A percentile compares a stretch with the other conserved stretches of the same genome.
Conservation (phyloP, 73 alveolate genomes). For the Tetrahymena borealis region DNA sequence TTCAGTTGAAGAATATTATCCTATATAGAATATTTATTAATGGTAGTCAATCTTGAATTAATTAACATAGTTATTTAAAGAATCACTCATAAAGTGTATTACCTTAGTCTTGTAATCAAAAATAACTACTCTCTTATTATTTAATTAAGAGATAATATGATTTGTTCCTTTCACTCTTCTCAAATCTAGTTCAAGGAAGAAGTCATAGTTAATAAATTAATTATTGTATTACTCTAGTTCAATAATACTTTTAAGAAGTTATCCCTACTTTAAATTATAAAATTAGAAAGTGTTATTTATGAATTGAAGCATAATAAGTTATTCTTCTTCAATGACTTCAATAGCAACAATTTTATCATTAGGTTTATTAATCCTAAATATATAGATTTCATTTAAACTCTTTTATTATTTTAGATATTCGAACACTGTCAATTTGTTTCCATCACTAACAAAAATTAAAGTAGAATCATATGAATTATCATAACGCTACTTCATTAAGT, state of each 20-base stretch:
- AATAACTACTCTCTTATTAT: not conserved
- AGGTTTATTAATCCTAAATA: not conserved
- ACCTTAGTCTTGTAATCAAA: not conserved
- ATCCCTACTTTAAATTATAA: not conserved
- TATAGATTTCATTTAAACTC: not conserved
- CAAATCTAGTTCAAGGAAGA: not conserved
- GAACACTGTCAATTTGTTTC: not conserved
- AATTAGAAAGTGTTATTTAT: not conserved
- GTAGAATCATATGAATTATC: not conserved
- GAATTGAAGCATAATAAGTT: not conserved
- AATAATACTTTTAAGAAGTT: not conserved
- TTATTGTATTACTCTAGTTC: not conserved
- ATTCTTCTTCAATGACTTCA: not conserved
- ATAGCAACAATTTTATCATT: not conserved
- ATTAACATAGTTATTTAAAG: not conserved
- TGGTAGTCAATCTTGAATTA: not conserved
- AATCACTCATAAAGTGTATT: not conserved
- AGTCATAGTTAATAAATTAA: not conserved
- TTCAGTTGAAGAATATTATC: not conserved
- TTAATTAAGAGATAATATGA: not conserved
- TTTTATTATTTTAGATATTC: not conserved
- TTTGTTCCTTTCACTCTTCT: not conserved
- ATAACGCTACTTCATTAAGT: not conserved
- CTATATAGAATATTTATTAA: not conserved
- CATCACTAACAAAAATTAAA: not conserved